A percentile compares a stretch with the other conserved stretches of the same genome.
Conservation (phyloP, 805 yeast genomes). For the Wickerhamiella bombiphila region DNA sequence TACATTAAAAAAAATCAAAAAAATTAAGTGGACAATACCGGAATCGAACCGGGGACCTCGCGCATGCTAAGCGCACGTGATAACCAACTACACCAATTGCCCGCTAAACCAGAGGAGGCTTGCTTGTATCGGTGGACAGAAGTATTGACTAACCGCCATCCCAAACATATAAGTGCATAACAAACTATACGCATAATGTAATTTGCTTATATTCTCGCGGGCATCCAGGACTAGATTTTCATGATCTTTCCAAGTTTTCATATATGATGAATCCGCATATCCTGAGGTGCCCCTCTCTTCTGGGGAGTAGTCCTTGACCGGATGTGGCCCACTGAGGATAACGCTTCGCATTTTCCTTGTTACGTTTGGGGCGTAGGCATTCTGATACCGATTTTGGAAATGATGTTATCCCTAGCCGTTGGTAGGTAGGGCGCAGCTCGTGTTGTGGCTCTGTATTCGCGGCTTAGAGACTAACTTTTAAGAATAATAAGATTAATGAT, state of each 20-base stretch:
- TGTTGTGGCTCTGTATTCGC: too few relatives aligned
- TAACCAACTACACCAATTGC: slow-evolving; percentile 27
- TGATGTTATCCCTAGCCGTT: background rate
- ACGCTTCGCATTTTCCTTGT: slow-evolving; percentile 20
- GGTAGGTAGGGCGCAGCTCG: too few relatives aligned
- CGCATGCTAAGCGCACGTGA: slow-evolving; percentile 27
- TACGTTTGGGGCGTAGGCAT: slow-evolving; percentile 13
- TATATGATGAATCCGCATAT: slow-evolving; percentile 17
- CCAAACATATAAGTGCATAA: too few relatives aligned
- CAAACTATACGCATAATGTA: too few relatives aligned
- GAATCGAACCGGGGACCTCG: slow-evolving; percentile 27
- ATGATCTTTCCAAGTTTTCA: slow-evolving; percentile 20
- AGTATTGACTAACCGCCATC: too few relatives aligned
- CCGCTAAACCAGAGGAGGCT: too few relatives aligned
- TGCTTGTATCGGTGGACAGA: too few relatives aligned
- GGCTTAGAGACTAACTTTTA: background rate
- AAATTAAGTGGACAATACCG: slow-evolving; percentile 25
- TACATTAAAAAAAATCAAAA: too few relatives aligned
- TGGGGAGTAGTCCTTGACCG: slow-evolving; percentile 21
- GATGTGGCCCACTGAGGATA: slow-evolving; percentile 20
- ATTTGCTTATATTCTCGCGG: too few relatives aligned
- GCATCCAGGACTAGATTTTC: too few relatives aligned
- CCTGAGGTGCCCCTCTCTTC: slow-evolving; percentile 18
- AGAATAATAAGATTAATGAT: too few relatives aligned
- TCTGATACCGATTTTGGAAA: background rate